Conservation (phyloP, 495 filamentous ascomycete species). For the Gamarada debralockiae region DNA sequence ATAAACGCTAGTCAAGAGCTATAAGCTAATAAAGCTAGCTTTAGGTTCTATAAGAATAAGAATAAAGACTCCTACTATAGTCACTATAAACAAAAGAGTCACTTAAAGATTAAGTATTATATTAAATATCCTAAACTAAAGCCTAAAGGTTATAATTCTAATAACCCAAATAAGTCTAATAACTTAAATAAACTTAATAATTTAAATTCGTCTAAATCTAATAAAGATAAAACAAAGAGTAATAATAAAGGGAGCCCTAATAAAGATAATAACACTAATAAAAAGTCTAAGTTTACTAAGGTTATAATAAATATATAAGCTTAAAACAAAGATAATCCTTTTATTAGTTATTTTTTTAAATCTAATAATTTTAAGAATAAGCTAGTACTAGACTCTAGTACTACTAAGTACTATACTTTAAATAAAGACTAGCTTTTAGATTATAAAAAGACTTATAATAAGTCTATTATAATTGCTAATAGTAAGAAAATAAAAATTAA, state of each 20-base stretch:
- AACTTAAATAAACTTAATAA: not conserved
- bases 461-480: conserved; percentile 1
- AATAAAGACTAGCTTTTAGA: conserved; percentile 11
- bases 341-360: not conserved
- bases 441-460: conserved; percentile 8
- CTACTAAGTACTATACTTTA: conserved; percentile 6
- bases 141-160: too few species aligned
- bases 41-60: too few species aligned
- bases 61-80: not conserved
- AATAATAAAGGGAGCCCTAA: too few species aligned
- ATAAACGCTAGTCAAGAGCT: not conserved
- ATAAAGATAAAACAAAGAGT: conserved; percentile 1
- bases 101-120: conserved; percentile 5
- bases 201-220: not conserved
- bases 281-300: not conserved
- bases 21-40: conserved; percentile 6
- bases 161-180: too few species aligned
- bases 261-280: conserved; percentile 4
- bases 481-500: not conserved
- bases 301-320: not conserved
- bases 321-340: not conserved
- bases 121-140: conserved; percentile 11
- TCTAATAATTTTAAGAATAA: conserved; percentile 2
- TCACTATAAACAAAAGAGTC: conserved; percentile 5
- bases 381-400: conserved; percentile 8